Conservation (phyloP, 805 yeast genomes). For the Candida railenensis region DNA sequence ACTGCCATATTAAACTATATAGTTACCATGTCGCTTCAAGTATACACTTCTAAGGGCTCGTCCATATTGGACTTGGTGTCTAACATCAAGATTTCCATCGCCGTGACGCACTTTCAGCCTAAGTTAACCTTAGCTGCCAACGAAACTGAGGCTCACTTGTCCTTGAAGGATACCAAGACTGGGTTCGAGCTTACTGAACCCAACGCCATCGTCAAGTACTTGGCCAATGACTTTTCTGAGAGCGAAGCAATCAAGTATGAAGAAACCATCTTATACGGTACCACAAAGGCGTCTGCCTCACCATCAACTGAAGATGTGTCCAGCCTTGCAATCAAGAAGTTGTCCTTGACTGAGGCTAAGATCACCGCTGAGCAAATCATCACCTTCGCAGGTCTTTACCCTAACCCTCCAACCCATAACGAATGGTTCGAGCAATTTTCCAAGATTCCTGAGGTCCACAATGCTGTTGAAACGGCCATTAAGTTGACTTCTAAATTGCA, state of each 20-base stretch:
- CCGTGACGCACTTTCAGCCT: constrained; percentile 31
- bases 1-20: too few species aligned
- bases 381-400: constrained; percentile 57
- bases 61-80: constrained; percentile 28
- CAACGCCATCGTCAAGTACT: constrained; percentile 67
- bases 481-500: constrained; percentile 38
- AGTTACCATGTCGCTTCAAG: constrained; percentile 2
- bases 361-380: constrained; percentile 56
- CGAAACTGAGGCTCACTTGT: constrained; percentile 23
- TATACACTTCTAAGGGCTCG: constrained; percentile 12
- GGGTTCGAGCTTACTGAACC: constrained; percentile 57
- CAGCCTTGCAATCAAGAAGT: constrained; percentile 10
- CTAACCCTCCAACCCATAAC: constrained; percentile 28
- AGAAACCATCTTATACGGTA: constrained; percentile 44
- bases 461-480: constrained; percentile 48
- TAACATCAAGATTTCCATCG: constrained; percentile 46
- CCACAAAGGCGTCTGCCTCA: constrained; percentile 29
- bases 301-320: constrained; percentile 16
- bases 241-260: constrained; percentile 37
- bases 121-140: constrained; percentile 20
- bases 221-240: constrained; percentile 47
- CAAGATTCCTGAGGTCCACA: constrained; percentile 35
- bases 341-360: constrained; percentile 9
- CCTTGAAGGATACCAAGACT: constrained; percentile 32
- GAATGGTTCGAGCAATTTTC: constrained; percentile 46